Conservation (phyloP, 2,329 filamentous ascomycete genomes). For the Biscogniauxia sp. region DNA sequence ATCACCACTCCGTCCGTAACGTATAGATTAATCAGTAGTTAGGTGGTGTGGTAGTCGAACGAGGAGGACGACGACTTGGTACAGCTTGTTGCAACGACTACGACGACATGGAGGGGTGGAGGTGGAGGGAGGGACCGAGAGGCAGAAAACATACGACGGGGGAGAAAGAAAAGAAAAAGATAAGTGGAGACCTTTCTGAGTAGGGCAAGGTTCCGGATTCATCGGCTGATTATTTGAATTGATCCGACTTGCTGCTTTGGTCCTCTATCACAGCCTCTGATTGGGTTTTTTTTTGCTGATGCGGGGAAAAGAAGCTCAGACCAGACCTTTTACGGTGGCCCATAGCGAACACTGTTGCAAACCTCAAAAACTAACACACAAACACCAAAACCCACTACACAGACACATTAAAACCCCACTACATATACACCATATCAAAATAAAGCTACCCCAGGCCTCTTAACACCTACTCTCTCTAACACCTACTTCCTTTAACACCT, state of each 20-base stretch:
- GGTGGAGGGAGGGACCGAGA: no score
- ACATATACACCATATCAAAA: no score
- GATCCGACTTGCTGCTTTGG: neutral
- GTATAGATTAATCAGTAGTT: neutral
- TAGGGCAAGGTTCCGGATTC: no score
- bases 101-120: neutral
- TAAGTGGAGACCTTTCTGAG: neutral
- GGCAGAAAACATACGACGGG: neutral
- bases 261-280: no score
- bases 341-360: no score
- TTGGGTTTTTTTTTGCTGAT: neutral
- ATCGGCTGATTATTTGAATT: neutral
- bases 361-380: no score
- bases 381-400: no score
- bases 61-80: neutral
- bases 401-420: no score
- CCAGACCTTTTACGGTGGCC: no score
- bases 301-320: neutral
- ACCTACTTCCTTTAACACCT: no score
- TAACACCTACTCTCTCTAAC: no score
- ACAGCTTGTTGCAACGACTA: neutral
- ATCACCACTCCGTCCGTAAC: neutral
- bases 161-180: neutral
- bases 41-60: neutral
- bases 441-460: no score